Conservation (phyloP, 768 basidiomycete species). For the Naganishia friedmannii region DNA sequence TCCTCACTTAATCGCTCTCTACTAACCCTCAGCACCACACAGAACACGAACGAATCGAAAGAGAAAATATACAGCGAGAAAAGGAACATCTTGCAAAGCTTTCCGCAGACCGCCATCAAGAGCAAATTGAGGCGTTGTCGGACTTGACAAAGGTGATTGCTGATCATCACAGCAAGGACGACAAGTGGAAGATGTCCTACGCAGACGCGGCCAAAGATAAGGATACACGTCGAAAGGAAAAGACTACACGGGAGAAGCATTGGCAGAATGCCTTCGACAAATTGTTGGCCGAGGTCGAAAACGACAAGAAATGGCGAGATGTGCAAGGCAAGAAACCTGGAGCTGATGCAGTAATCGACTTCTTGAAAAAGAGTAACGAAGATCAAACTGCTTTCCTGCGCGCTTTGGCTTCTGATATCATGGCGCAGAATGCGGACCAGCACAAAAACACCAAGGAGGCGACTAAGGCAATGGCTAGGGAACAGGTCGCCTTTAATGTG, state of each 20-base stretch:
- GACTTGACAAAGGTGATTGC: conserved; percentile 45
- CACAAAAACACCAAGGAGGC: conserved; percentile 45
- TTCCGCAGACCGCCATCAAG: conserved; percentile 44
- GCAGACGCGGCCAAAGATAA: conserved; percentile 42
- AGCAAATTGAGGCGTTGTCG: conserved; percentile 42
- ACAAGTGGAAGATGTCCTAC: conserved; percentile 37
- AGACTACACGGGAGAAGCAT: conserved; percentile 46
- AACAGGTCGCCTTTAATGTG: conserved; percentile 52
- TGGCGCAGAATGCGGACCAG: conserved; percentile 51
- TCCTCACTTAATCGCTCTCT: conserved; percentile 23
- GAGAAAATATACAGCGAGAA: conserved; percentile 36
- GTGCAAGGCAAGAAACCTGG: conserved; percentile 50
- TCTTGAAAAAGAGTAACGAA: conserved; percentile 46
- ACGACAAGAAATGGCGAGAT: conserved; percentile 46
- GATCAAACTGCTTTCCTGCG: conserved; percentile 47
- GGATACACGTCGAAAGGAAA: conserved; percentile 47
- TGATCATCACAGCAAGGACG: conserved; percentile 43
- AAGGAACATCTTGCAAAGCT: conserved; percentile 45
- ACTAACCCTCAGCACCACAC: conserved; percentile 20
- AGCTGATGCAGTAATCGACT: conserved; percentile 48
- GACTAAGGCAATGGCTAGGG: conserved; percentile 43
- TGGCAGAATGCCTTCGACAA: conserved; percentile 48
- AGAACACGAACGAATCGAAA: conserved; percentile 46
- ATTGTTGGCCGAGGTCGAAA: conserved; percentile 42
- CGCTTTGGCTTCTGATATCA: conserved; percentile 46